Conservation (phyloP, 2,329 filamentous ascomycete genomes). For the Pezicula carpinea region DNA sequence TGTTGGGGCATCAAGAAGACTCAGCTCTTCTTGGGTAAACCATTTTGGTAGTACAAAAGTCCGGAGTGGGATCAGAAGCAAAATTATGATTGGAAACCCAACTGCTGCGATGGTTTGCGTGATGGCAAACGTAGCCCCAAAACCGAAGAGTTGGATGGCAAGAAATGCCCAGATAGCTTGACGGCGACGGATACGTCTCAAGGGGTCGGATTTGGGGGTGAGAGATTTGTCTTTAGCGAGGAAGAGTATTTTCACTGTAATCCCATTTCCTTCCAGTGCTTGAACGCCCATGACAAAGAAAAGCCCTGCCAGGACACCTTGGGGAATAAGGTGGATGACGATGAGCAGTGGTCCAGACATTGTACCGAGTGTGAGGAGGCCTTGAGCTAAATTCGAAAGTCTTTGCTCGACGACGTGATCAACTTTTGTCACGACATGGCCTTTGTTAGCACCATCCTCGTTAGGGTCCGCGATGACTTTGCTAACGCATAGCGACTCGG, state of each 20-base stretch:
- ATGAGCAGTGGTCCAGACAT: conserved; percentile 72
- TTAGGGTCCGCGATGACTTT: conserved; percentile 44
- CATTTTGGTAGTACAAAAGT: conserved; percentile 58
- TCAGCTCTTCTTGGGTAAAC: conserved; percentile 57
- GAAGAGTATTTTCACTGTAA: conserved; percentile 71
- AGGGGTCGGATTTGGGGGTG: conserved; percentile 54
- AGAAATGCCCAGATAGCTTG: conserved; percentile 69
- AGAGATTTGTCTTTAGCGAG: conserved; percentile 59
- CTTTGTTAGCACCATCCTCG: conserved; percentile 51
- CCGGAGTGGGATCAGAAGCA: conserved; percentile 63
- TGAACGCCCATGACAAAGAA: conserved; percentile 85
- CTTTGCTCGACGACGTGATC: conserved; percentile 74
- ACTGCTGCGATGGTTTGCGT: conserved; percentile 80
- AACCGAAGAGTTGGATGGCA: conserved; percentile 61
- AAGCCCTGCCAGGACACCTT: conserved; percentile 73
- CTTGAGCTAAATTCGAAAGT: conserved; percentile 72
- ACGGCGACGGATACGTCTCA: conserved; percentile 57
- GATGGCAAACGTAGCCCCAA: conserved; percentile 76
- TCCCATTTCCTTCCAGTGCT: conserved; percentile 71
- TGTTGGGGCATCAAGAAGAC: conserved; percentile 64
- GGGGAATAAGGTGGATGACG: conserved; percentile 72
- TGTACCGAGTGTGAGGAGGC: conserved; percentile 71
- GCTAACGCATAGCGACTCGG: conserved; percentile 71
- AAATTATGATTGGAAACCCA: conserved; percentile 72
- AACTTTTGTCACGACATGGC: conserved; percentile 45